Evolutionary conservation across 179 eudicot genomes (phyloP).

Genomic region (Corrigiola litoralis): DNA sequence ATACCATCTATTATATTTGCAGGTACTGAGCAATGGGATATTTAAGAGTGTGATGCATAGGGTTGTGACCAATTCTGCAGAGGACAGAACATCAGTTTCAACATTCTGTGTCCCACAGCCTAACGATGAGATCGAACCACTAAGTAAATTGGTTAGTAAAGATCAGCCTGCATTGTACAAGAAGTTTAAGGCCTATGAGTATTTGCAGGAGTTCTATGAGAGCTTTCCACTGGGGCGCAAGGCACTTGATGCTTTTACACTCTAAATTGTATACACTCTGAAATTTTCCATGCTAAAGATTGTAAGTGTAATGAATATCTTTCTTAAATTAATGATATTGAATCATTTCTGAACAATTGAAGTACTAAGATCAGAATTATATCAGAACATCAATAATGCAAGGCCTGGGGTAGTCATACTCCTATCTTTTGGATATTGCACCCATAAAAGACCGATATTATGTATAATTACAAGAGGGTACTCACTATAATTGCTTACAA

Average conservation of each 20-base stretch:
- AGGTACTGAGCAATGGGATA: constrained; percentile 22
- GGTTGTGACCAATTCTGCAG: constrained; percentile 37
- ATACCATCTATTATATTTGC: neutral
- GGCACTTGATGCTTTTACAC: constrained; percentile 5
- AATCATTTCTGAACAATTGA: too few species aligned
- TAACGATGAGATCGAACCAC: constrained; percentile 39
- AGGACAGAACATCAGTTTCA: constrained; percentile 42
- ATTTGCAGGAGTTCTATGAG: constrained; percentile 8
- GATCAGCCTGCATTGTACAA: constrained; percentile 34
- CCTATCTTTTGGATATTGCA: too few species aligned
- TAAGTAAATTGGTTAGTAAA: constrained; percentile 23
- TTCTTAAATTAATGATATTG: too few species aligned
- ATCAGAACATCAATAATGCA: too few species aligned
- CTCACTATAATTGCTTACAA: too few species aligned
- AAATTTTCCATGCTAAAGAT: too few species aligned
- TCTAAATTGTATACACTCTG: too few species aligned
- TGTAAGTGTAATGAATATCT: too few species aligned
- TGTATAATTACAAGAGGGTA: too few species aligned
- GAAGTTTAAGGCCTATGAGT: constrained; percentile 25
- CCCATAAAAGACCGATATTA: too few species aligned
- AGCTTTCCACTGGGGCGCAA: constrained; percentile 6
- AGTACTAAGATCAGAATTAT: too few species aligned
- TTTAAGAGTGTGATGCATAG: constrained; percentile 57
- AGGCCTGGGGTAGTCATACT: too few species aligned
- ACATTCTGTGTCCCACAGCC: constrained; percentile 37